These are phyloP conservation scores for Protomyces macrosporus DNA, from an alignment of 1,139 yeast species.

Conservation along the genomic window DNA sequence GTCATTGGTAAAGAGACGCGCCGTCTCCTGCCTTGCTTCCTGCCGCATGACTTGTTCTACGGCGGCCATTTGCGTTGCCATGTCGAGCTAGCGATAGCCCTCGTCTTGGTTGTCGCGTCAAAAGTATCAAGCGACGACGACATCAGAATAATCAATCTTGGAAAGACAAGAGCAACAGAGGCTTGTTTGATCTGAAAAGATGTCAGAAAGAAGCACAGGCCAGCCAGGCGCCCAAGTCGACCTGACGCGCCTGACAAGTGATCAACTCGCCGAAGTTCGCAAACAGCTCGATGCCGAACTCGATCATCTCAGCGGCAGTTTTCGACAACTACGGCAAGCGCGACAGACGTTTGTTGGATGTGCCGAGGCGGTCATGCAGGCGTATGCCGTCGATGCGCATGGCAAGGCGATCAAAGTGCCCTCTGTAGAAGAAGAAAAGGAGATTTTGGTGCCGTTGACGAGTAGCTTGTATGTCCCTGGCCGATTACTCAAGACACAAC, in stretches of 20 bases:
- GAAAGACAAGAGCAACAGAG: not conserved
- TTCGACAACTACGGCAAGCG: constrained; percentile 79
- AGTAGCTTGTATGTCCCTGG: constrained; percentile 90
- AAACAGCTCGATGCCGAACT: constrained; percentile 80
- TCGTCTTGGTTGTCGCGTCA: not conserved
- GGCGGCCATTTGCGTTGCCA: not conserved
- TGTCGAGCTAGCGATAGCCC: not conserved
- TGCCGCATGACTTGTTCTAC: not conserved
- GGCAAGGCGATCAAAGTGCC: constrained; percentile 31
- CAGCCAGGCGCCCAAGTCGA: constrained; percentile 41
- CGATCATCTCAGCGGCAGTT: constrained; percentile 76
- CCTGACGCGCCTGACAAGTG: constrained; percentile 65
- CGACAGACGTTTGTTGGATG: constrained; percentile 80
- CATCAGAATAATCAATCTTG: not conserved
- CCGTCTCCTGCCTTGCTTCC: not conserved
- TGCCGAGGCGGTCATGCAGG: constrained; percentile 57
- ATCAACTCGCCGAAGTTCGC: constrained; percentile 78
- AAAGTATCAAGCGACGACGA: not conserved
- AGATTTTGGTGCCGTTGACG: constrained; percentile 78
- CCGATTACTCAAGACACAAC: constrained; percentile 40
- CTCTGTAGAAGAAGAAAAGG: constrained; percentile 38
- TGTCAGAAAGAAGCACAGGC: not conserved
- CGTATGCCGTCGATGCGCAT: constrained; percentile 47
- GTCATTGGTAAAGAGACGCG: not conserved
- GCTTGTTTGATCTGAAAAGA: not conserved